These are phyloP conservation scores for Didymella lethalis DNA, from an alignment of 2,329 filamentous ascomycete species.

Conservation along the genomic window DNA sequence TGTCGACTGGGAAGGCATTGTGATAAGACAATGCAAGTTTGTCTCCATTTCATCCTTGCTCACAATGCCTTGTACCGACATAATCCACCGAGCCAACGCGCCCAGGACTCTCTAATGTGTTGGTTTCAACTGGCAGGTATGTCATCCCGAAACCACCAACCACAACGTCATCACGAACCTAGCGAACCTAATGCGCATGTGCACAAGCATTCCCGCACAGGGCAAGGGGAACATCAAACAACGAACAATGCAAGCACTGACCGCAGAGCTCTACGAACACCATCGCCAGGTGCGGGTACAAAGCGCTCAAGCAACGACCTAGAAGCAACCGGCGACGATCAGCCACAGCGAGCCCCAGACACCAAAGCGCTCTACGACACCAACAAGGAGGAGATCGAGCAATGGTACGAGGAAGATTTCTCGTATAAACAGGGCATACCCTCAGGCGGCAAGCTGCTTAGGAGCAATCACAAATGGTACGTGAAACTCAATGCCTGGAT, in stretches of 20 bases:
- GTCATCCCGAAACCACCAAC: not conserved
- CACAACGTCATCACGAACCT: not conserved
- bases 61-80: not conserved
- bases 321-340: not conserved
- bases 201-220: not conserved
- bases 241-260: not conserved
- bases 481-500: constrained; percentile 1
- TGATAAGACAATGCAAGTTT: not conserved
- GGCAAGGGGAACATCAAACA: not conserved
- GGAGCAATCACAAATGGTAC: constrained; percentile 1
- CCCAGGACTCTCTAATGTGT: not conserved
- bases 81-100: not conserved
- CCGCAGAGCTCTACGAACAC: not conserved
- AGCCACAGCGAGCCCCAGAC: not conserved
- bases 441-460: not conserved
- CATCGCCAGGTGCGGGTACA: not conserved
- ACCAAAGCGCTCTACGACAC: not conserved
- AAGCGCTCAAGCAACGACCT: constrained; percentile 1
- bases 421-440: not conserved
- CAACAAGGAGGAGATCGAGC: constrained; percentile 5
- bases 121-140: not conserved
- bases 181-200: not conserved
- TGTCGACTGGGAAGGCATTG: not conserved
- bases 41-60: not conserved
- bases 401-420: constrained; percentile 7